A percentile compares a stretch with the other conserved stretches of the same genome.
Conservation (phyloP, 768 basidiomycete genomes). For the Saitozyma podzolica region DNA sequence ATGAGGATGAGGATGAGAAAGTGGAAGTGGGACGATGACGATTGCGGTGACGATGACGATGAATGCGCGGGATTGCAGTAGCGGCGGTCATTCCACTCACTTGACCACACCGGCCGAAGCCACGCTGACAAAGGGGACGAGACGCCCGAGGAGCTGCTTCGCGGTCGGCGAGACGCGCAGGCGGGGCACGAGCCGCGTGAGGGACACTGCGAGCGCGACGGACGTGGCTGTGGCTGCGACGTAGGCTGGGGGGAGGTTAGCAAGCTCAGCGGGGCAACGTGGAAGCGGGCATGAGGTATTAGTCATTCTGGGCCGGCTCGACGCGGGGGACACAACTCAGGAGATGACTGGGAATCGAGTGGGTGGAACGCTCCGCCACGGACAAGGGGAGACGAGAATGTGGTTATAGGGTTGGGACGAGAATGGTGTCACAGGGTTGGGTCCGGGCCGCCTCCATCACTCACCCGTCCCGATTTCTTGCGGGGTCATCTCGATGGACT, state of each 20-base stretch:
- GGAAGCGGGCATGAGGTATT: too few species aligned
- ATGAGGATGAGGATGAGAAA: too few species aligned
- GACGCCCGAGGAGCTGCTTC: constrained; percentile 39
- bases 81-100: constrained; percentile 43
- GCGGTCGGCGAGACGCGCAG: constrained; percentile 34
- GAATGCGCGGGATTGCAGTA: constrained; percentile 19
- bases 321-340: too few species aligned
- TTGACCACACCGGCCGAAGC: constrained; percentile 55
- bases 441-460: constrained; percentile 1
- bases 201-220: constrained; percentile 53
- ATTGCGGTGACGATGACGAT: background rate
- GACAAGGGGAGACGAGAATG: background rate
- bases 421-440: too few species aligned
- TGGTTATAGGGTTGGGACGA: too few species aligned
- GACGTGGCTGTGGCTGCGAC: constrained; percentile 53
- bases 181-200: constrained; percentile 52
- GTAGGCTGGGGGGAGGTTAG: constrained; percentile 42
- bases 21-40: too few species aligned
- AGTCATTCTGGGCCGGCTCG: too few species aligned
- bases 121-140: constrained; percentile 54
- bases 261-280: too few species aligned
- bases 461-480: constrained; percentile 51
- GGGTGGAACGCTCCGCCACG: background rate
- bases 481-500: constrained; percentile 53
- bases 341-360: too few species aligned